These are phyloP conservation scores for Pyricularia grisea DNA, from an alignment of 2,329 filamentous ascomycete genomes.

Conservation along the genomic window DNA sequence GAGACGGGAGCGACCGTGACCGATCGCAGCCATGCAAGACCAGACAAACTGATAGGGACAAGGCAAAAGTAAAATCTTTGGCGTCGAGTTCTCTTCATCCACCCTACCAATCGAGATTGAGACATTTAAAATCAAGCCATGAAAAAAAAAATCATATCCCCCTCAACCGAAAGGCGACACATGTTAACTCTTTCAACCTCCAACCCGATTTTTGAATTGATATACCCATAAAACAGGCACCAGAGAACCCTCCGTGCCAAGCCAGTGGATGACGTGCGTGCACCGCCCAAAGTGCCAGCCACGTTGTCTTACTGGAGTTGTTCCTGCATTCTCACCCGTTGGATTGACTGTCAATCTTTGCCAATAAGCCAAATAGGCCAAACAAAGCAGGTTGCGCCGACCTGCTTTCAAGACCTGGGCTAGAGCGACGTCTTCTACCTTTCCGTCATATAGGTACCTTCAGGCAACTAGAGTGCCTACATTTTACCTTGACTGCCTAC, in stretches of 20 bases:
- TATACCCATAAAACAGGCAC: background rate
- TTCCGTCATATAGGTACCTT: background rate
- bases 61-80: background rate
- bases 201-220: background rate
- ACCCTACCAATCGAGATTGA: background rate
- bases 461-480: background rate
- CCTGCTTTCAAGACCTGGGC: background rate
- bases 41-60: background rate
- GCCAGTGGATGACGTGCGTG: background rate
- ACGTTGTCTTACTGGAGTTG: background rate
- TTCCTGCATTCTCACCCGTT: background rate
- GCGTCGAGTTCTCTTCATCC: background rate
- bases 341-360: background rate
- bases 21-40: background rate
- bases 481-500: too few species aligned
- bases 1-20: background rate
- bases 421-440: background rate
- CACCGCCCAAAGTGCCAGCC: background rate
- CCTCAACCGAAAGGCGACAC: background rate
- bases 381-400: background rate
- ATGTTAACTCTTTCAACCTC: background rate
- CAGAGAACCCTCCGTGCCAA: background rate
- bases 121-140: background rate
- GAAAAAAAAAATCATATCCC: background rate
- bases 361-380: background rate